Evolutionary conservation across 495 filamentous ascomycete species (phyloP), one percentile per base, ranked within the genome.

Genomic region (Lichenothelia convexa): DNA sequence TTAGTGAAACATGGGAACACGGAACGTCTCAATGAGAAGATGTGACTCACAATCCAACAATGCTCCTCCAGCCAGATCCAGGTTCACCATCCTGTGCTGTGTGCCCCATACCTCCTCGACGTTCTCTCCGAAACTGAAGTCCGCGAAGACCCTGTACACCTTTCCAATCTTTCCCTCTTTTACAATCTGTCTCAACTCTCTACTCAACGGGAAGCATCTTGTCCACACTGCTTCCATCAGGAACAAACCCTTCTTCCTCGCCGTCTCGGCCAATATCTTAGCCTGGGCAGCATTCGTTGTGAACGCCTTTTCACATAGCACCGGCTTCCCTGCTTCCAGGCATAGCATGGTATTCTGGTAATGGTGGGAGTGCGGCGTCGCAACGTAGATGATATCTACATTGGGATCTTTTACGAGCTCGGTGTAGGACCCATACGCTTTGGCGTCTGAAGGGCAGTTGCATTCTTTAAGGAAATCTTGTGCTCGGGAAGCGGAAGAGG

Each of bases 331-430:
- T 0, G 80, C 81, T 40, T 80, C 67, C 16, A 93, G 60, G 33
- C 71, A 78, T 23, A 91, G 68, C 68, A 84, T 79, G 32, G 72
- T 67, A 51, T 95, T 89, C 54, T 86, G 80, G 64, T 82, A 94
- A 62, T 95, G 87, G 56, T 93, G 87, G 21, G 80, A 87, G 61
- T 93, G 87, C 15, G 87, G 87, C 2, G 87, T 94, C 12, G 87
- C 85, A 35, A 94, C 73, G 53, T 93, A 94, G 56, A 94, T 61
- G 35, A 91, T 81, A 47, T 93, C 86, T 41, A 94, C 65, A 36
- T 79, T 64, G 12, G 73, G 63, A 49, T 93, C 78, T 16, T 65
- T 63, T 6, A 84, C 78, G 21, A 94, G 71, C 42, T 80, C 75
- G 39, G 68, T 59, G 61, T 93, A 95, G 38, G 71, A 75, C 26